Evolutionary conservation across 2,329 filamentous ascomycete genomes (phyloP), one percentile per base, ranked within the genome.

Genomic region (Ceratocystis ficicola): DNA sequence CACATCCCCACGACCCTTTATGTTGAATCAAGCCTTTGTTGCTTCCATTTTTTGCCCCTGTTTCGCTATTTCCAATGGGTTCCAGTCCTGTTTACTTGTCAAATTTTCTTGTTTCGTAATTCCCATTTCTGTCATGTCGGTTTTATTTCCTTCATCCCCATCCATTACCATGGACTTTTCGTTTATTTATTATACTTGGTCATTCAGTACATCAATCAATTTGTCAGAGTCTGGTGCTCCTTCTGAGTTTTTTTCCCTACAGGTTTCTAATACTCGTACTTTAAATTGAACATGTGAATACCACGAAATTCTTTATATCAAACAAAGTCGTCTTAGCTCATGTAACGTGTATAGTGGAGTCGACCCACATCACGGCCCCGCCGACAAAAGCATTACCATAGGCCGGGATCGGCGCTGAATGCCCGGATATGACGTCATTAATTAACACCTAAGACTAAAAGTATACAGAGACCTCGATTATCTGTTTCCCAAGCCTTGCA

Each of bases 71-170:
- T 25, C 15, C 46, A 20, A 36, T 32, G 22, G 41, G 48, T 55
- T 41, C 66, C 66, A 68, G 66, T 69, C 50, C 65, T 68, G 65
- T 68, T 70, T 74, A 72, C 71, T 62, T 63, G 69, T 70, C 63
- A 70, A 68, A 17, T 44, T 50, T 7, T 28, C 15, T 55, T 48
- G 32, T 60, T 66, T 57, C 62, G 52, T 63, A 41, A 41, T 41
- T 41, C 36, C 10, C 12, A 4, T 41, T 15, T 12, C 15, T 41
- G 12, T 41, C 36, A 41, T 66, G 66, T 50, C 28, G 32, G 22
- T 65, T 67, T 28, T 32, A 46, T 63, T 60, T 36, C 17, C 55
- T 32, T 44, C 22, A 15, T 52, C 25, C 22, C 22, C 4, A 28
- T 25, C 22, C 4, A 28, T 25, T 28, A 7, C 5, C 10, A 25